phyloP scores from a whole-genome alignment of 2,329 filamentous ascomycete species.

The Sarocladium oryzae region DNA sequence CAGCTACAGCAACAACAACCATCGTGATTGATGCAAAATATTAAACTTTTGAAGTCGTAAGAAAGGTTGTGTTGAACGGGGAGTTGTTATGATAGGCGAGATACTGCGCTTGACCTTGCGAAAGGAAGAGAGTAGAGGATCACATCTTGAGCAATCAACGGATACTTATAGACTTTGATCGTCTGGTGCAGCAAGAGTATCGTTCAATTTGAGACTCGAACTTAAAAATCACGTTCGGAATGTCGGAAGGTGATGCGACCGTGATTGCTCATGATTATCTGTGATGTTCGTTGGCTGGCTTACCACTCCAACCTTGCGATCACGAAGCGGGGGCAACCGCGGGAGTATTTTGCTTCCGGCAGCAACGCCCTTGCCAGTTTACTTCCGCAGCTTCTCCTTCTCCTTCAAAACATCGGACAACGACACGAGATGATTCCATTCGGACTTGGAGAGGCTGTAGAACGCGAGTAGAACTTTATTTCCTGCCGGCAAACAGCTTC shows the following conservation, averaged over 20 bases:
- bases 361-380: not conserved
- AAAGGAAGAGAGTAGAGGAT: no score
- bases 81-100: not conserved
- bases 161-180: not conserved
- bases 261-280: not conserved
- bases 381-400: not conserved
- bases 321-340: not conserved
- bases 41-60: not conserved
- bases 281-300: not conserved
- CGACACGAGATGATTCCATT: not conserved
- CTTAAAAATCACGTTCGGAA: no score
- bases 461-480: no score
- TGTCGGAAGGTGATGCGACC: no score
- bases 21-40: no score
- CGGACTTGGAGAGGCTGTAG: no score
- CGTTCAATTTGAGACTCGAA: no score
- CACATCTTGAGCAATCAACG: no score
- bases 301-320: no score
- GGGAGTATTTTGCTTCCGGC: not conserved
- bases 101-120: no score
- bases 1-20: conserved; percentile 38
- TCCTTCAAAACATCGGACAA: not conserved
- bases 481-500: no score
- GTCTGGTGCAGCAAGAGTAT: no score
- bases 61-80: not conserved